Base-by-base conservation (phyloP, 139 green algal genomes). In the Chlamydomonas sp. region DNA sequence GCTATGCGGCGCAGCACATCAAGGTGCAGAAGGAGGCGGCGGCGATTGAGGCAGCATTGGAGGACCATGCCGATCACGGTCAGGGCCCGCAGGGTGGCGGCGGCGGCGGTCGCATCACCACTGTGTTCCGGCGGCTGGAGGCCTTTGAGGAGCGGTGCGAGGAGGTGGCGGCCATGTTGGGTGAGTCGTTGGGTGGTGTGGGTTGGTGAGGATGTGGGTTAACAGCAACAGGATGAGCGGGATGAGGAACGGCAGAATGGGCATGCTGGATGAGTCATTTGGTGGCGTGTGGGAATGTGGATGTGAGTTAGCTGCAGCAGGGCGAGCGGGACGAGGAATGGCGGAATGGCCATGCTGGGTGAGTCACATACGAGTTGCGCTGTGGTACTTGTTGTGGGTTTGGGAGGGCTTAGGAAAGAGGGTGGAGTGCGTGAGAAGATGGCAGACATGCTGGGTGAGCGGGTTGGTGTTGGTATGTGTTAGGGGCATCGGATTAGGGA, bases 151-250 rank as follows among this genome's bases (percentile, higher is more conserved):
- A 94, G 73, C 91, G 96, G 3, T 63, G 78, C 0, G 86, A 85
- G 17, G 96, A 98, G 86, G 88, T 98, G 60, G 88, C 92, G 10
- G 95, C 91, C 4, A 98, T 98, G 96, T 83, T 97, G 77, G 96
- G 95, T 92, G 15, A 5, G 87, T 69, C 12, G 9, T 71, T 14
- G 10, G 12, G 66, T 14, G 10, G 66, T 71, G 66, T 71, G 66
- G 10, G 66, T 71, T 71, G 10, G 66, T 71, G 66, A 18, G 10
- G 10, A 71, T 71, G 66, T 71, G 10, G 66, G 10, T 10, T 71
- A 18, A 71, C 66, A 14, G 66, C 12, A 71, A 18, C 10, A 18
- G 66, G 10, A 71, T 18, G 10, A 71, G 10, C 66, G 66, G 10
- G 66, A 18, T 71, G 66, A 71, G 66, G 10, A 71, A 10, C 12